Base-by-base conservation (phyloP, 2,329 filamentous ascomycete species). In the Fusarium luffae region DNA sequence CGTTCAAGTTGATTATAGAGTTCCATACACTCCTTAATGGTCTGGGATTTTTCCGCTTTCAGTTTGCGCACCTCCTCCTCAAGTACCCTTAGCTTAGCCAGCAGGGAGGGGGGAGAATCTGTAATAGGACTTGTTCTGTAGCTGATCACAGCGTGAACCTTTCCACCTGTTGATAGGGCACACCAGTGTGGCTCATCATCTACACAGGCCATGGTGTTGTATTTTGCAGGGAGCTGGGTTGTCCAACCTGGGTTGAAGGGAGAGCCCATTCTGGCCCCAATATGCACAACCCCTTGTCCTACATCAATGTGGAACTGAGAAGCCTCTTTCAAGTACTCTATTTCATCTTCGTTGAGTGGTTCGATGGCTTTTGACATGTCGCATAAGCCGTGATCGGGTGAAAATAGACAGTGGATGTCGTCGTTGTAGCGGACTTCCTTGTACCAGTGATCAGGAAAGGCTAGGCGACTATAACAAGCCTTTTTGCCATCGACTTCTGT, bases 321-420 rank as follows among this genome's bases (percentile, higher is more conserved):
- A 1, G 6, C 1, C 2, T 23, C 41, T 23, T 1, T 10, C n/a
- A 21, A 16, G 41, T 23, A 23, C 3, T 21, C 19, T 7, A 43
- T 23, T 0, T 3, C 13, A 3, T 43, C 19, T 6, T 23, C 13
- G 2, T 4, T 0, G 4, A 23, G 3, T 10, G 41, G 14, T 1
- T 43, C 41, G 2, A 16, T 11, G 4, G 4, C 14, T 23, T 16
- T 6, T 1, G 19, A 23, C 41, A 43, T 43, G 4, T 43, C 41
- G 2, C 21, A 23, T 4, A 43, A 43, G 19, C 11, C 8, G 14
- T 11, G 3, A 5, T 7, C 13, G 3, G 41, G 19, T 16, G 41
- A 11, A 11, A 43, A 21, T 2, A 43, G 19, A 43, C 21, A 0
- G 41, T 43, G 1, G 19, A 43, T 1, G 14, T 19, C 1, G 2